These are phyloP conservation scores for Xylaria arbuscula DNA, from an alignment of 2,329 filamentous ascomycete genomes.

Conservation along the genomic window DNA sequence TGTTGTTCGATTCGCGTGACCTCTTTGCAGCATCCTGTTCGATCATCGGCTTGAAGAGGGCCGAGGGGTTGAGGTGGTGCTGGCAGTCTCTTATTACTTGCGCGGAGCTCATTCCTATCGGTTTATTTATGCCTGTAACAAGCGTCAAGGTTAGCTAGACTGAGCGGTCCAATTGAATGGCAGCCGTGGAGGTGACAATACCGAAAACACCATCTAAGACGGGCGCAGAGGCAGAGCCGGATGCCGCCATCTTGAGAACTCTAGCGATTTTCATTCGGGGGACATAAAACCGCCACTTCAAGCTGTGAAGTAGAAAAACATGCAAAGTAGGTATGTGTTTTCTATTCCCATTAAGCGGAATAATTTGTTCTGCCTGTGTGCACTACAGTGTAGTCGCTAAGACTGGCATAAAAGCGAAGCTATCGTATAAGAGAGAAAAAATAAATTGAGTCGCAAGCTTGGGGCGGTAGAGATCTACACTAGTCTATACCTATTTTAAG, in stretches of 20 bases:
- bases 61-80: slow-evolving; percentile 82
- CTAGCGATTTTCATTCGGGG: slow-evolving; percentile 50
- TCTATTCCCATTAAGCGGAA: not conserved
- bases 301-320: not conserved
- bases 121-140: slow-evolving; percentile 78
- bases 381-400: not conserved
- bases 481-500: not conserved
- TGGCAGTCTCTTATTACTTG: slow-evolving; percentile 92
- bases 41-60: slow-evolving; percentile 82
- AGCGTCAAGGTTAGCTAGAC: slow-evolving; percentile 25
- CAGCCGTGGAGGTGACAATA: slow-evolving; percentile 52
- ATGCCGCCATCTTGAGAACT: slow-evolving; percentile 63
- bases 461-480: slow-evolving; percentile 1
- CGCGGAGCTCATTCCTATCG: slow-evolving; percentile 84
- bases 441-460: slow-evolving; percentile 5
- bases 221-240: slow-evolving; percentile 51
- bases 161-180: not conserved
- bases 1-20: slow-evolving; percentile 66
- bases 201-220: slow-evolving; percentile 69
- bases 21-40: slow-evolving; percentile 68
- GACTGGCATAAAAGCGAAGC: not conserved
- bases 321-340: not conserved
- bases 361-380: not conserved
- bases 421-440: not conserved
- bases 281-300: slow-evolving; percentile 13